These are phyloP conservation scores for Omphalotus olearius DNA, from an alignment of 1,284 basidiomycete genomes.

Conservation along the genomic window DNA sequence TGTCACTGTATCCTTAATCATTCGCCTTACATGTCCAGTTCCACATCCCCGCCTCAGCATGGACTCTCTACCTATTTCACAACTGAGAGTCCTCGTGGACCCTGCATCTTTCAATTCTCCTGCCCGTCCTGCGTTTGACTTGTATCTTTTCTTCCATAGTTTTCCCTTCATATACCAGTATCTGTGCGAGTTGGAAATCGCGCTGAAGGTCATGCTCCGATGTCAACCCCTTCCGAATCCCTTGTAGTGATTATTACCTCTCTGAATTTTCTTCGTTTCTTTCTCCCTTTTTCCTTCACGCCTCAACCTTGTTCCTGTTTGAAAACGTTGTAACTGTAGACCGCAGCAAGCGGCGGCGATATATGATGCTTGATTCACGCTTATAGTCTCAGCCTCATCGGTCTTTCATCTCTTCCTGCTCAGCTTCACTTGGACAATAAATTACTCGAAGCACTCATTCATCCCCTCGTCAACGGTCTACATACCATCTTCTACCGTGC, in stretches of 20 bases:
- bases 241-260: background rate
- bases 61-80: background rate
- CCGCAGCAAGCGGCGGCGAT: no score
- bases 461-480: no score
- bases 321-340: no score
- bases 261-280: background rate
- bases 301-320: background rate
- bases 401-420: no score
- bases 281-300: background rate
- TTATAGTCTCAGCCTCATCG: no score
- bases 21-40: background rate
- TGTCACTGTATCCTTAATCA: background rate
- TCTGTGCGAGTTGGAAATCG: background rate
- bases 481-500: no score
- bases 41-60: background rate
- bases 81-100: background rate
- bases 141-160: background rate
- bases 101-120: background rate
- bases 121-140: background rate
- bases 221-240: background rate
- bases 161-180: background rate
- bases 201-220: background rate
- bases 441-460: no score
- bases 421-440: no score
- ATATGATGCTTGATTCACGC: no score